Percentiles rank a stretch among this genome's conserved stretches.
Evolutionary conservation across 192 early-diverging fungal genomes (phyloP).

Genomic region (Lobulomyces angularis): DNA sequence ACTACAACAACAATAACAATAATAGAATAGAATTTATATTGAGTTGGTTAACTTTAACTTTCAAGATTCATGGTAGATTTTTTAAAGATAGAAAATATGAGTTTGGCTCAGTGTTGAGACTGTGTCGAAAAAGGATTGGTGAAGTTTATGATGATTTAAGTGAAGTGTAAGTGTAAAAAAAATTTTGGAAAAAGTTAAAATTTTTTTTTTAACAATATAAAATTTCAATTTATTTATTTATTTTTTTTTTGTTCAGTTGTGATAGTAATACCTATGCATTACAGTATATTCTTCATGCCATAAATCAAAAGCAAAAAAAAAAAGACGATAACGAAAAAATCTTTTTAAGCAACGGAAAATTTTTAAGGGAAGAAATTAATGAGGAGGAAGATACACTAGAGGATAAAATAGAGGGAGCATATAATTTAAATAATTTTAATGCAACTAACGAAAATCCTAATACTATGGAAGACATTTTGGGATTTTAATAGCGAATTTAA

Average conservation of each 20-base stretch:
- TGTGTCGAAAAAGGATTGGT: slow-evolving; percentile 53
- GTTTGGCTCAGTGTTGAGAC: slow-evolving; percentile 43
- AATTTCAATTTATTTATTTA: slow-evolving; percentile 2
- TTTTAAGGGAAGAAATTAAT: too few species aligned
- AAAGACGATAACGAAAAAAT: too few species aligned
- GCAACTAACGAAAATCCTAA: too few species aligned
- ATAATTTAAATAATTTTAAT: too few species aligned
- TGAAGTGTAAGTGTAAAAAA: slow-evolving; percentile 31
- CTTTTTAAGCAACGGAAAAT: too few species aligned
- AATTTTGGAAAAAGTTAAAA: background rate
- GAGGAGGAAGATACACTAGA: too few species aligned
- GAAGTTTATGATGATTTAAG: slow-evolving; percentile 31
- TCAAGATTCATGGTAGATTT: background rate
- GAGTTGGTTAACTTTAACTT: slow-evolving; percentile 26
- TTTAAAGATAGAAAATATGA: slow-evolving; percentile 14
- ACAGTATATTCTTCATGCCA: slow-evolving; percentile 43
- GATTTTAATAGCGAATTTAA: too few species aligned
- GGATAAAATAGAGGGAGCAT: too few species aligned
- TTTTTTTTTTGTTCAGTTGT: slow-evolving; percentile 39
- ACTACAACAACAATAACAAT: too few species aligned
- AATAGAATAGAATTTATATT: slow-evolving; percentile 58
- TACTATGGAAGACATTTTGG: too few species aligned
- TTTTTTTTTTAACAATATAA: slow-evolving; percentile 2
- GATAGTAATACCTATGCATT: slow-evolving; percentile 65
- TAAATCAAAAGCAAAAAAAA: slow-evolving; percentile 23